These are phyloP conservation scores for Megacollybia marginata DNA, from an alignment of 768 basidiomycete species.

Conservation along the genomic window DNA sequence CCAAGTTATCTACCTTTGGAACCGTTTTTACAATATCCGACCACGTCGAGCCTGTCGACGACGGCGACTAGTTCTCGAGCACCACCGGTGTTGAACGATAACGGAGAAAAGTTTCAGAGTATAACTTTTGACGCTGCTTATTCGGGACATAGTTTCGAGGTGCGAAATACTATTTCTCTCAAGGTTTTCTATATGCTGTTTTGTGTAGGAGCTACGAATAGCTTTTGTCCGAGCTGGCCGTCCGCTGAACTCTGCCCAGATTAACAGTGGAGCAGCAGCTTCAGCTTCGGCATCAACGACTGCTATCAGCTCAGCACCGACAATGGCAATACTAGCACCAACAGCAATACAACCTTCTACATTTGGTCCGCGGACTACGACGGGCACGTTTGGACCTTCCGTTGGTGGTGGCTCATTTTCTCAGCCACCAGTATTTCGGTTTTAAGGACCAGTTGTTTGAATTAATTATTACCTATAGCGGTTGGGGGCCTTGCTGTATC, in stretches of 20 bases:
- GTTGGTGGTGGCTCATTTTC: not conserved
- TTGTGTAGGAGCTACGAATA: not conserved
- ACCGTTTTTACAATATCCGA: not conserved
- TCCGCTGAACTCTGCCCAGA: not conserved
- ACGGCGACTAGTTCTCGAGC: not conserved
- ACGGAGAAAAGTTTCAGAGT: not conserved
- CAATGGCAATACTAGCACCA: too few relatives aligned
- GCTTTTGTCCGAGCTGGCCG: not conserved
- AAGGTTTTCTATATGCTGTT: not conserved
- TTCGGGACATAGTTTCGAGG: not conserved
- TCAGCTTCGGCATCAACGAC: not conserved
- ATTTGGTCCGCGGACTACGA: not conserved
- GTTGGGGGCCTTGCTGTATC: too few relatives aligned
- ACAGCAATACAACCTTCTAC: not conserved
- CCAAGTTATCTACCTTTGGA: not conserved
- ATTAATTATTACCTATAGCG: not conserved
- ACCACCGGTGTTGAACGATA: not conserved
- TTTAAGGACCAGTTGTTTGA: not conserved
- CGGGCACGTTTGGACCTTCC: not conserved
- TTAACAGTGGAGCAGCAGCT: not conserved
- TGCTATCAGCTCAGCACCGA: not conserved
- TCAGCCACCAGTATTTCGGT: not conserved
- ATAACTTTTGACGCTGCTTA: not conserved
- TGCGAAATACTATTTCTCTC: not conserved
- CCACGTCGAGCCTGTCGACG: not conserved